Base-by-base conservation (phyloP, 495 filamentous ascomycete genomes). In the Hypomontagnella submonticulosa region DNA sequence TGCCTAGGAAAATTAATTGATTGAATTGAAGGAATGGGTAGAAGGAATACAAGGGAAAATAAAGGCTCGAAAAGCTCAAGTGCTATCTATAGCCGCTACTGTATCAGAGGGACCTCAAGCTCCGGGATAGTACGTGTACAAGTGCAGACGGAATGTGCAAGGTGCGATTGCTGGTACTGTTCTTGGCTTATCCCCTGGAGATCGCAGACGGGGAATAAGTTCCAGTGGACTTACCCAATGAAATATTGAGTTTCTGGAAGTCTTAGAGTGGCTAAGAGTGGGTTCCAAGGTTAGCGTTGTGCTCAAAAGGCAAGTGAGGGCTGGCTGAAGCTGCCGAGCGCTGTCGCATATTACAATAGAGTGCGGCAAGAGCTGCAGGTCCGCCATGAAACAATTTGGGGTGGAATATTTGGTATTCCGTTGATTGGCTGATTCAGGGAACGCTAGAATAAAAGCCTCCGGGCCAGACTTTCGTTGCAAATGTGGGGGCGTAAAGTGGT, bases 321-420 rank as follows among this genome's bases (percentile, higher is more conserved):
- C 9, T 57, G 52, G 37, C n/a, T 46, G 33, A 47, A 30, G 55
- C 16, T 32, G 30, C 19, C 33, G 30, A 33, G 49, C 8, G 42
- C 30, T 27, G 46, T 13, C 13, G 23, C 36, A 37, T n/a, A n/a
- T 60, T 52, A 44, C 46, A 64, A 46, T 47, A 40, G 23, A 27
- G 46, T 55, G 49, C 55, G 55, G 55, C 62, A 54, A 63, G 40
- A 59, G 20, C 62, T 66, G 62, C 62, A 66, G 55, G 62, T 54
- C 46, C 62, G 38, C 48, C 43, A 41, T 44, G 38, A 54, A 49
- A 55, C 55, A 13, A 34, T 37, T 52, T 48, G 9, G 38, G 38
- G 38, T 30, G 13, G 18, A 33, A 36, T 37, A 0, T 42, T 33
- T 36, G 19, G 44, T 9, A 18, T 13, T 33, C 15, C 49, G 7